Percentiles rank a stretch among this genome's conserved stretches.
Evolutionary conservation across 257 asterid genomes (phyloP).

Genomic region (Capsicum baccatum): DNA sequence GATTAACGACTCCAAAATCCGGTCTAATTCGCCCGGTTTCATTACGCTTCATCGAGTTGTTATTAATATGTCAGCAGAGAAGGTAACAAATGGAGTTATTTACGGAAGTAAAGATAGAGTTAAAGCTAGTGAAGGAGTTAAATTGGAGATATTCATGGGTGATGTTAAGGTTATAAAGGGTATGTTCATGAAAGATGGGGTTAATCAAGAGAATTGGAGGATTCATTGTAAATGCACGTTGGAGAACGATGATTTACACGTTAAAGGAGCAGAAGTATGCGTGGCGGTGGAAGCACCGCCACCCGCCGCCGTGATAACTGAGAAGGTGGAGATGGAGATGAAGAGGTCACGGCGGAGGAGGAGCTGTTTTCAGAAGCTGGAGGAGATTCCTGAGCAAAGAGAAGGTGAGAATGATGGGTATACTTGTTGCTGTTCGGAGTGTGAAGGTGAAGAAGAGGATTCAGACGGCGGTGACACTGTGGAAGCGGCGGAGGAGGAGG

Average conservation of each 20-base stretch:
- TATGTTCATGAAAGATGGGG: conserved; percentile 54
- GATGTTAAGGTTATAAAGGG: conserved; percentile 65
- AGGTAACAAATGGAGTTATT: conserved; percentile 4
- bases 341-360: conserved; percentile 32
- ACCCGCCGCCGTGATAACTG: conserved; percentile 31
- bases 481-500: conserved; percentile 37
- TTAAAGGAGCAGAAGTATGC: conserved; percentile 53
- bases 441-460: conserved; percentile 40
- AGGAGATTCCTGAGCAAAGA: conserved; percentile 80
- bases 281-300: conserved; percentile 58
- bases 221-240: conserved; percentile 55
- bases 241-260: conserved; percentile 38
- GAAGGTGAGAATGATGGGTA: conserved; percentile 44
- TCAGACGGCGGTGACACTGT: conserved; percentile 36
- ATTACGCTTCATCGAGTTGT: conserved; percentile 65
- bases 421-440: conserved; percentile 52
- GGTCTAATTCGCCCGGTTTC: conserved; percentile 64
- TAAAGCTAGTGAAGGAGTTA: conserved; percentile 61
- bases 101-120: conserved; percentile 66
- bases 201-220: conserved; percentile 49
- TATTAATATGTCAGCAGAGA: conserved; percentile 23
- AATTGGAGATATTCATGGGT: conserved; percentile 58
- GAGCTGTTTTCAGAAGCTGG: conserved; percentile 49
- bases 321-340: conserved; percentile 51
- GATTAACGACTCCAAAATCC: conserved; percentile 58